Evolutionary conservation across 495 filamentous ascomycete species (phyloP).

Genomic region (Penicillium atrosanguineum): DNA sequence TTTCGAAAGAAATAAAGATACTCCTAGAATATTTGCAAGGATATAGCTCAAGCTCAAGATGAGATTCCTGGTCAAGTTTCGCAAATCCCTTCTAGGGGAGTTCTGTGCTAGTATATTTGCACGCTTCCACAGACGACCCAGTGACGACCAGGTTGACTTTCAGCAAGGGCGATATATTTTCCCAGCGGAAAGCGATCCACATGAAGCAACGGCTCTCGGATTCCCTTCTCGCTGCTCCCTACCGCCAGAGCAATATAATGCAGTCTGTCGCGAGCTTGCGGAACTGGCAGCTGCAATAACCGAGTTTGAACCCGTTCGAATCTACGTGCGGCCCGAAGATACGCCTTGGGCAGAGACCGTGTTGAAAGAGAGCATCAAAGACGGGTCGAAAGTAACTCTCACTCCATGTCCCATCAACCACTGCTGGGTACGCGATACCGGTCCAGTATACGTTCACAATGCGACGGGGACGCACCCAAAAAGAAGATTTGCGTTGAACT

Average conservation of each 20-base stretch:
- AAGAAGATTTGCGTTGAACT: slow-evolving; percentile 21
- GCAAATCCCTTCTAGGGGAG: no score
- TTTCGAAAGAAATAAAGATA: no score
- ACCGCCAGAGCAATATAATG: neutral
- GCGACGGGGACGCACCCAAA: slow-evolving; percentile 10
- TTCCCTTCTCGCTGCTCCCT: neutral
- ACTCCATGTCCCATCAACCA: slow-evolving; percentile 26
- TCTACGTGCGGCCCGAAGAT: slow-evolving; percentile 25
- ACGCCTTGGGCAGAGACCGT: slow-evolving; percentile 11
- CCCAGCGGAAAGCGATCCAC: neutral
- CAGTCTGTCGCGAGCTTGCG: no score
- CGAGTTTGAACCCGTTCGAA: slow-evolving; percentile 25
- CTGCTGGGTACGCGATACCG: slow-evolving; percentile 30
- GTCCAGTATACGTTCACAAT: slow-evolving; percentile 26
- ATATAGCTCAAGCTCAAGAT: no score
- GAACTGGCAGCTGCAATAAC: no score
- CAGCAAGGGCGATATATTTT: neutral
- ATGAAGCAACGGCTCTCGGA: neutral
- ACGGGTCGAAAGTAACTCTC: slow-evolving; percentile 11
- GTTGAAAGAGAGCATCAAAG: slow-evolving; percentile 6
- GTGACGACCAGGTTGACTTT: no score
- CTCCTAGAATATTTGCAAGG: no score
- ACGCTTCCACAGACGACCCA: no score
- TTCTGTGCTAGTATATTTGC: no score
- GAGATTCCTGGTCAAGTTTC: no score